A percentile compares a stretch with the other conserved stretches of the same genome.
These are phyloP conservation scores for Eragrostis curvula DNA, from an alignment of 176 grass and related monocot genomes.

Conservation along the genomic window DNA sequence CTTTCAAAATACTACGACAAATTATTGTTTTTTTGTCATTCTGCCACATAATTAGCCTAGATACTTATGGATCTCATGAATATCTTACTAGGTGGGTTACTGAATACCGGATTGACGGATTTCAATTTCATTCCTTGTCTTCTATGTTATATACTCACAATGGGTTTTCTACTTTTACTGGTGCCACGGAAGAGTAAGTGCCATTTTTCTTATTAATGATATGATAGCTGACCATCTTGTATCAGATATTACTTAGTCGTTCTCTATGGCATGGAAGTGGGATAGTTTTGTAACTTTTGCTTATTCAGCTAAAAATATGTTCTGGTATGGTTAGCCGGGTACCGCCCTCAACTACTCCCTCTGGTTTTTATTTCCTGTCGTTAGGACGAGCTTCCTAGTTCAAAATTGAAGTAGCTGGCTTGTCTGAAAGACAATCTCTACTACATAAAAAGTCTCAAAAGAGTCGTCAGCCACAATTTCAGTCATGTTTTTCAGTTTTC, in stretches of 20 bases:
- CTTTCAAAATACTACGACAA: neutral
- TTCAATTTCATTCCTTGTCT: conserved; percentile 87
- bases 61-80: conserved; percentile 36
- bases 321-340: neutral
- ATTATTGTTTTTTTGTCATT: neutral
- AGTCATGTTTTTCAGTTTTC: too few species aligned
- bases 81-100: conserved; percentile 77
- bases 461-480: too few species aligned
- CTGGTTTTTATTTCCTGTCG: neutral
- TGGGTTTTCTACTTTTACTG: conserved; percentile 94
- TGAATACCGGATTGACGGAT: conserved; percentile 89
- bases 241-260: neutral
- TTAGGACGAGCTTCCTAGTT: neutral
- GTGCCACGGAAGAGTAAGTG: conserved; percentile 90
- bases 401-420: too few species aligned
- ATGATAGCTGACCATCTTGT: neutral
- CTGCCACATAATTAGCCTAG: conserved; percentile 17
- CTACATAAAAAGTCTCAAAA: too few species aligned
- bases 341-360: neutral
- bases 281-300: neutral
- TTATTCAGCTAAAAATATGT: neutral
- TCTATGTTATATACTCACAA: conserved; percentile 99
- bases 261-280: conserved; percentile 1
- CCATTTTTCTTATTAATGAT: conserved; percentile 13
- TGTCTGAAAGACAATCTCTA: too few species aligned